Evolutionary conservation across 768 basidiomycete genomes (phyloP).

Genomic region (Phylloporus sp.): DNA sequence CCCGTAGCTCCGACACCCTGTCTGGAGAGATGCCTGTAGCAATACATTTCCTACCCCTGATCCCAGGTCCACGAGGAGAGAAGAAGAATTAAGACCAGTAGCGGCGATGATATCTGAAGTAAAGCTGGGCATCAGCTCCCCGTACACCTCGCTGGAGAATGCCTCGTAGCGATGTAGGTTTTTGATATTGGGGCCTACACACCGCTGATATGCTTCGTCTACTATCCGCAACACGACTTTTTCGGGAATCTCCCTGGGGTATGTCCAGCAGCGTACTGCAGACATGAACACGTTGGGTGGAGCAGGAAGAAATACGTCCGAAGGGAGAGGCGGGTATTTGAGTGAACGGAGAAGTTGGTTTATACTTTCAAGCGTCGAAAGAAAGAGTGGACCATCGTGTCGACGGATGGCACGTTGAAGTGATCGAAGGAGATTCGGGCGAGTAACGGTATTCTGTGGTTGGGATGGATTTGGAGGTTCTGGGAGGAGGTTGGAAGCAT

Average conservation of each 20-base stretch:
- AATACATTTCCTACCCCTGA: conserved; percentile 85
- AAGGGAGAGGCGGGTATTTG: conserved; percentile 60
- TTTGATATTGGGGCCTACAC: conserved; percentile 86
- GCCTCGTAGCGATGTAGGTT: conserved; percentile 75
- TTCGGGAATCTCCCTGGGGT: conserved; percentile 48
- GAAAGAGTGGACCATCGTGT: conserved; percentile 68
- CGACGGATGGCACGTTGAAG: conserved; percentile 66
- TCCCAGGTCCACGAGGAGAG: conserved; percentile 78
- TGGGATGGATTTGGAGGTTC: conserved; percentile 18
- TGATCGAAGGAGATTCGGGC: conserved; percentile 45
- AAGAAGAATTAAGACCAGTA: conserved; percentile 48
- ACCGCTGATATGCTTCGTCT: conserved; percentile 91
- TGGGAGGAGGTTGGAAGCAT: conserved; percentile 29
- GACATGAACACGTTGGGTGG: conserved; percentile 47
- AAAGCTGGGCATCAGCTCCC: conserved; percentile 81
- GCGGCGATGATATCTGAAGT: conserved; percentile 48
- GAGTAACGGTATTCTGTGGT: conserved; percentile 17
- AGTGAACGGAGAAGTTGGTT: conserved; percentile 57
- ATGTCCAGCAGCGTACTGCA: conserved; percentile 42
- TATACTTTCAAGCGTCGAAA: conserved; percentile 54
- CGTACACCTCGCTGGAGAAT: conserved; percentile 83
- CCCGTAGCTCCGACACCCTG: conserved; percentile 72
- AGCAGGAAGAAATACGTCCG: conserved; percentile 43
- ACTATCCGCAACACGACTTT: conserved; percentile 69
- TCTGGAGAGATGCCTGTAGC: conserved; percentile 75